Evolutionary conservation across 1,139 yeast species (phyloP), one percentile per base, ranked within the genome.

Genomic region (Meyerozyma elateridarum): DNA sequence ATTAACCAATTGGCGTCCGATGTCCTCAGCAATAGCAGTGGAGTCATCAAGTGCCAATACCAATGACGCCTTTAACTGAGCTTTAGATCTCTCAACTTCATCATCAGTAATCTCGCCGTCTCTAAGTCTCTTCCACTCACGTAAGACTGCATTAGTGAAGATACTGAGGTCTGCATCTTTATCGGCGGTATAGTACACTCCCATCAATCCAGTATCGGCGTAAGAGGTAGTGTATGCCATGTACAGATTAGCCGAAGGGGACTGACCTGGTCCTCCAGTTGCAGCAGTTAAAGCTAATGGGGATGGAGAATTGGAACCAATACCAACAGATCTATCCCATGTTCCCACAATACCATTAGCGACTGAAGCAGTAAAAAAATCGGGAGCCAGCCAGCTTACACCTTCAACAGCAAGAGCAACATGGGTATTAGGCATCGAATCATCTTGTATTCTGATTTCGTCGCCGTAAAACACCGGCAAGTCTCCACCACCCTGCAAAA

Each of bases 201-300:
- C 99, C 96, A 96, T 88, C 35, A 91, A 68, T 3, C 99, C 99
- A 5, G 96, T 85, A 60, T 91, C 99, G 7, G 96, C 91, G 61
- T 91, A 91, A 2, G 96, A 85, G 4, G 99, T 93, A 17, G 96
- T 85, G 62, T 89, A 91, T 3, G 96, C 88, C 94, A 88, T 82
- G 63, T 83, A 91, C 4, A 95, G 84, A 61, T 91, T 91, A 33
- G 96, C 96, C 39, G 88, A 67, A 6, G 85, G 81, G 6, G 59
- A 48, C 21, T 64, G 61, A 6, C 55, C 51, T 1, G 64, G 59
- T 8, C 76, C 77, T 33, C 81, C 76, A 41, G 84, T 75, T 25
- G 85, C 82, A 12, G 89, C 80, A 19, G 80, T 79, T 14, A 80
- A 72, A 2, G 94, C 87, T 38, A 91, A 72, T 5, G 91, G 85